Percentiles rank a stretch among this genome's conserved stretches.
phyloP scores from a whole-genome alignment of 2,329 filamentous ascomycete genomes.

The Botrytis squamosa region DNA sequence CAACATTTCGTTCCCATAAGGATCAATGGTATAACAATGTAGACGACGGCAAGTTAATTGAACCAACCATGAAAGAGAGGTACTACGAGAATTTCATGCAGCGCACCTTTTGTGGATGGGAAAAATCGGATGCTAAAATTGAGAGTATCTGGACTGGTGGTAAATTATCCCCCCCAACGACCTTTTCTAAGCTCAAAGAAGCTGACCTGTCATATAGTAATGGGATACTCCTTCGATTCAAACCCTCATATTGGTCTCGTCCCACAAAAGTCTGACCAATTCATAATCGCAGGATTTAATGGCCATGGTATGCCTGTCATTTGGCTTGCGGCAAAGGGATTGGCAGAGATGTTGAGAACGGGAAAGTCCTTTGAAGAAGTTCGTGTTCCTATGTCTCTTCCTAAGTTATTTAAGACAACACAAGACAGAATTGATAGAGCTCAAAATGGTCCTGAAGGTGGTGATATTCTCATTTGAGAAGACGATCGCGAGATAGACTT shows the following conservation, averaged over 20 bases:
- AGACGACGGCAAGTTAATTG: conserved; percentile 48
- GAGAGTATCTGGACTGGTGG: conserved; percentile 35
- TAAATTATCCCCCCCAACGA: not conserved
- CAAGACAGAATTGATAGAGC: conserved; percentile 19
- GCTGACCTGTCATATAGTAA: not conserved
- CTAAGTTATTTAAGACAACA: conserved; percentile 39
- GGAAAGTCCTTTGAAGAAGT: conserved; percentile 39
- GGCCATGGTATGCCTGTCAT: conserved; percentile 23
- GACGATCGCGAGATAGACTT: not conserved
- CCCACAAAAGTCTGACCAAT: not conserved
- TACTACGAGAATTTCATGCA: conserved; percentile 44
- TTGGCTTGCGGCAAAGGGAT: conserved; percentile 43
- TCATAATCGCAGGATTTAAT: conserved; percentile 20
- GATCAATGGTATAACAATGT: conserved; percentile 47
- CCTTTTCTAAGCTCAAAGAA: not conserved
- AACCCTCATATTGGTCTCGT: conserved; percentile 10
- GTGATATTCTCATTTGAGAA: conserved; percentile 1
- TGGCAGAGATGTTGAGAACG: conserved; percentile 44
- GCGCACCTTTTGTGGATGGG: conserved; percentile 45
- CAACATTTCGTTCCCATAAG: conserved; percentile 36
- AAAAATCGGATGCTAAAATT: conserved; percentile 42
- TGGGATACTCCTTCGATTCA: conserved; percentile 17
- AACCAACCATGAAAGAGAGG: conserved; percentile 38
- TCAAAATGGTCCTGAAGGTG: not conserved
- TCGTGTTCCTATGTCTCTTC: conserved; percentile 34